Evolutionary conservation across 2,329 filamentous ascomycete species (phyloP).

Genomic region (Atkinsonella hypoxylon): DNA sequence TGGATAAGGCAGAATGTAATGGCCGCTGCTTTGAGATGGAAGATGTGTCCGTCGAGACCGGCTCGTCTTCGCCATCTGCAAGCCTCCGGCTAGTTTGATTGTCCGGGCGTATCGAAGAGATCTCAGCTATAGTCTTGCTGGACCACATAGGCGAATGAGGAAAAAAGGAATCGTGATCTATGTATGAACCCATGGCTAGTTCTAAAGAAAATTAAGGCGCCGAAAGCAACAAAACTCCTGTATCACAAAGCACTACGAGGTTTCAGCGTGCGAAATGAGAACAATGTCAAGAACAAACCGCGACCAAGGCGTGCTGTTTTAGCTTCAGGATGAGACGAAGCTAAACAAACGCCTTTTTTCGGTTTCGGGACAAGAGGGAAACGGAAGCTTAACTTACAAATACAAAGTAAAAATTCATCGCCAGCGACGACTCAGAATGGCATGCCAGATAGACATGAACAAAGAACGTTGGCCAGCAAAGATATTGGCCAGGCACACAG

Average conservation of each 20-base stretch:
- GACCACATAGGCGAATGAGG: not conserved
- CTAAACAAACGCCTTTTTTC: not conserved
- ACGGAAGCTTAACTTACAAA: not conserved
- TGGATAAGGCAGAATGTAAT: not conserved
- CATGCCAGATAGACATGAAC: not conserved
- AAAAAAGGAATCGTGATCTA: not conserved
- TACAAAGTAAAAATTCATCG: not conserved
- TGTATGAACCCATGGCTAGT: not conserved
- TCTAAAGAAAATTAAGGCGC: too few relatives aligned
- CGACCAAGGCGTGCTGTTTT: not conserved
- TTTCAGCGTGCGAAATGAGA: not conserved
- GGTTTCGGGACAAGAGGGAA: not conserved
- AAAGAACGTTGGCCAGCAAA: too few relatives aligned
- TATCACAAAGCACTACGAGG: not conserved
- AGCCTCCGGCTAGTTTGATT: not conserved
- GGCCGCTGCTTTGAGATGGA: conserved; percentile 1
- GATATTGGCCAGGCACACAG: not conserved
- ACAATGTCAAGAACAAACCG: not conserved
- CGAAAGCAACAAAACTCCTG: not conserved
- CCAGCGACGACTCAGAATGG: not conserved
- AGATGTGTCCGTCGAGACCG: not conserved
- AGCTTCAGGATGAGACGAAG: not conserved
- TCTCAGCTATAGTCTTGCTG: not conserved
- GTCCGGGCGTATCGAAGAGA: not conserved
- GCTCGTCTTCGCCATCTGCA: not conserved